phyloP scores from a whole-genome alignment of 805 yeast species.

The Kluyveromyces siamensis region DNA sequence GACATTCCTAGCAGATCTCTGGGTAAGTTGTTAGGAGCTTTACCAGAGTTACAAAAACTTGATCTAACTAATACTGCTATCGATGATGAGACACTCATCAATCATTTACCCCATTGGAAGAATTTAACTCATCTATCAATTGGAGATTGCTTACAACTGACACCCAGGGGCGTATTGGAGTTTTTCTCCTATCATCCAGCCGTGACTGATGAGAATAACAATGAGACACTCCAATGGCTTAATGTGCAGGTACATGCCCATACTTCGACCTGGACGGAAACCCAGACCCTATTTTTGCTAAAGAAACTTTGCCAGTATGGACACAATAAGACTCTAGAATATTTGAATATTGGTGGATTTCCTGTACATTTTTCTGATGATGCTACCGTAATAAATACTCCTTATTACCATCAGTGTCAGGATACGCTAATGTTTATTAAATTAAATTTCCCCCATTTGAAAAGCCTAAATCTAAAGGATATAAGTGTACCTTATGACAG shows the following conservation, averaged over 20 bases:
- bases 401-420: conserved; percentile 22
- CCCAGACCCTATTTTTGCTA: conserved; percentile 39
- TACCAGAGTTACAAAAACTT: conserved; percentile 57
- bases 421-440: conserved; percentile 32
- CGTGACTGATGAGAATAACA: conserved; percentile 28
- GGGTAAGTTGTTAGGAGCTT: conserved; percentile 32
- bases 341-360: conserved; percentile 57
- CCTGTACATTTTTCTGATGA: conserved; percentile 38
- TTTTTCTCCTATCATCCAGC: conserved; percentile 70
- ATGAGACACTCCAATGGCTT: conserved; percentile 52
- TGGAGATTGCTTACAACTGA: conserved; percentile 54
- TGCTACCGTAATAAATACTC: conserved; percentile 11
- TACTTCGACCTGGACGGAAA: conserved; percentile 47
- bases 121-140: conserved; percentile 67
- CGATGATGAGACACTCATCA: conserved; percentile 48
- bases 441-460: conserved; percentile 31
- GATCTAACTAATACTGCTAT: conserved; percentile 80
- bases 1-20: conserved; percentile 55
- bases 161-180: conserved; percentile 62
- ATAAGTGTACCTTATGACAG: conserved; percentile 27
- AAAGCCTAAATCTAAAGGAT: conserved; percentile 30
- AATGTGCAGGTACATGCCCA: conserved; percentile 56
- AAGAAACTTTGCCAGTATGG: conserved; percentile 31
- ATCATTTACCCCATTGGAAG: conserved; percentile 44
- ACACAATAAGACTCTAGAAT: conserved; percentile 29